Evolutionary conservation across 345 rosid genomes (phyloP).

Genomic region (Arabidopsis thaliana): TAIR10.1 NC_003074.8:17668501-17669000

Average conservation of each 20-base stretch:
- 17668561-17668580: constrained; percentile 94
- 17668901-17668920: constrained; percentile 5
- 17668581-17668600: constrained; percentile 22
- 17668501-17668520: constrained; percentile 89
- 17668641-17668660: background rate
- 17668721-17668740: constrained; percentile 89
- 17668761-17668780: constrained; percentile 38
- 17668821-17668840: constrained; percentile 51
- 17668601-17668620: constrained; percentile 4
- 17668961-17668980: background rate
- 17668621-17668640: constrained; percentile 7
- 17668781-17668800: constrained; percentile 46
- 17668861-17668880: constrained; percentile 57
- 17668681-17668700: constrained; percentile 95
- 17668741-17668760: constrained; percentile 61
- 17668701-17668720: constrained; percentile 98
- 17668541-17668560: constrained; percentile 75
- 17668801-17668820: constrained; percentile 42
- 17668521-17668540: constrained; percentile 70
- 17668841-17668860: constrained; percentile 56
- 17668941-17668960: background rate
- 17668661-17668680: constrained; percentile 13
- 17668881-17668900: constrained; percentile 31
- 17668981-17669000: background rate
- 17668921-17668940: constrained; percentile 14